A percentile compares a stretch with the other conserved stretches of the same genome.
These are phyloP conservation scores for Fusarium compactum DNA, from an alignment of 2,329 filamentous ascomycete species.

Conservation along the genomic window DNA sequence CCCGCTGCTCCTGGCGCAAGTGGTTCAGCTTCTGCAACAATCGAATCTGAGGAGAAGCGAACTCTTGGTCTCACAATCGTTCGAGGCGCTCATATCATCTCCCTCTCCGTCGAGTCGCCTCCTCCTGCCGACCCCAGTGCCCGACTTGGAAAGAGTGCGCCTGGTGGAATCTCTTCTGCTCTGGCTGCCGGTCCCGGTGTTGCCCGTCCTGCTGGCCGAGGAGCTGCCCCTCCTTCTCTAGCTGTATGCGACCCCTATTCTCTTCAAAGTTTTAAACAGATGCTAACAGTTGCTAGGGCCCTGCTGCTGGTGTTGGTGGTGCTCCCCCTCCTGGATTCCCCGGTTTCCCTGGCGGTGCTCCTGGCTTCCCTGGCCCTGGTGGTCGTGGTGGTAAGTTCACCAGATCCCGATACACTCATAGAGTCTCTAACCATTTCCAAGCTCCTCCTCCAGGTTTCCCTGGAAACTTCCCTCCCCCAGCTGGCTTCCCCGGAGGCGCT, in stretches of 20 bases:
- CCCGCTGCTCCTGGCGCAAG: constrained; percentile 72
- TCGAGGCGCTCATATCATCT: constrained; percentile 93
- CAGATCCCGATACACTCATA: constrained; percentile 7
- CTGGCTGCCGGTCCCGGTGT: constrained; percentile 89
- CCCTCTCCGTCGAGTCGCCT: constrained; percentile 93
- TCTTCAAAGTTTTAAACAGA: background rate
- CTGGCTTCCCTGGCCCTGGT: constrained; percentile 55
- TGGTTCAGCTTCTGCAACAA: constrained; percentile 61
- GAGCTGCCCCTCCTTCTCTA: constrained; percentile 78
- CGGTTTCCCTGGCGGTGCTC: constrained; percentile 66
- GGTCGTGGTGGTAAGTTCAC: constrained; percentile 67
- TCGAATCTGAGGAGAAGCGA: constrained; percentile 96
- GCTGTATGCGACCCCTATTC: constrained; percentile 65
- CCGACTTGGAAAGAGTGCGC: constrained; percentile 81
- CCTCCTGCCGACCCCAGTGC: constrained; percentile 94
- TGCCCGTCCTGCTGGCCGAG: constrained; percentile 89
- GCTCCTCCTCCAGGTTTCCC: constrained; percentile 63
- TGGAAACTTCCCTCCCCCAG: constrained; percentile 50
- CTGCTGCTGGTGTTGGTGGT: constrained; percentile 86
- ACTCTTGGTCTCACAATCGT: constrained; percentile 96
- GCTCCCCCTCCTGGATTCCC: constrained; percentile 72
- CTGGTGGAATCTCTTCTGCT: constrained; percentile 75
- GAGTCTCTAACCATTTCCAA: constrained; percentile 52
- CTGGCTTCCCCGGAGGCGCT: constrained; percentile 61
- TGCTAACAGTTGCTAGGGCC: constrained; percentile 65